Evolutionary conservation across 176 grass and related monocot genomes (phyloP), one percentile per base, ranked within the genome.

Genomic region (Pharus latifolius): DNA sequence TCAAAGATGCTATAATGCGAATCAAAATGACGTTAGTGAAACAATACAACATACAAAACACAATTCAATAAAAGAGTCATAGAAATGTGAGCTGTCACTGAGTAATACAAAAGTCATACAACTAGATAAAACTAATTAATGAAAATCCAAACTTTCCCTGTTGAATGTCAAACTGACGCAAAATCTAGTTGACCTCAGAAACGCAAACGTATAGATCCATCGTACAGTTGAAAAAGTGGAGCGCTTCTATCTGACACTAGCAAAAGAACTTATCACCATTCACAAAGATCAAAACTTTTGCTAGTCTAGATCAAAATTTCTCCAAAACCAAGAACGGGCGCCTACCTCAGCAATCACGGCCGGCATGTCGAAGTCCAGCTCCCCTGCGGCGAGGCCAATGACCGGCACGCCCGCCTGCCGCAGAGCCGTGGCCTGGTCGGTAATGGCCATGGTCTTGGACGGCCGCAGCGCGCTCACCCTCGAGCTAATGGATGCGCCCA

Each of bases 301-400:
- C 55, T 15, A 43, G 41, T 50, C 44, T 24, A 69, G 12, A 34
- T 14, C 26, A 43, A 56, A 35, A 55, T 65, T 73, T 57, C 1
- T 29, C 6, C 3, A 32, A 56, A 32, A 34, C 3, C 47, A 26
- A 65, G 5, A 37, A 41, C 27, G 17, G 58, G 37, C 0, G 56
- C 15, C 60, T 16, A 85, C 90, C 90, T 92, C 82, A 10, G 64
- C 18, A 26, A 92, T 92, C 20, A 23, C 64, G 14, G 52, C 45
- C 1, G 90, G 90, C 3, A 82, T 92, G 37, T 92, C 78, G 35
- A 88, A 92, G 69, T 92, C 85, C 12, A 85, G 90, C 46, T 92
- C 90, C 17, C 90, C 90, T 0, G 90, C 90, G 18, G 90, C 90
- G 43, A 92, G 70, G 35, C 90, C 50, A 17, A 92, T 92, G 30